Base-by-base conservation (phyloP, 2,329 filamentous ascomycete species). In the Alternaria panax region DNA sequence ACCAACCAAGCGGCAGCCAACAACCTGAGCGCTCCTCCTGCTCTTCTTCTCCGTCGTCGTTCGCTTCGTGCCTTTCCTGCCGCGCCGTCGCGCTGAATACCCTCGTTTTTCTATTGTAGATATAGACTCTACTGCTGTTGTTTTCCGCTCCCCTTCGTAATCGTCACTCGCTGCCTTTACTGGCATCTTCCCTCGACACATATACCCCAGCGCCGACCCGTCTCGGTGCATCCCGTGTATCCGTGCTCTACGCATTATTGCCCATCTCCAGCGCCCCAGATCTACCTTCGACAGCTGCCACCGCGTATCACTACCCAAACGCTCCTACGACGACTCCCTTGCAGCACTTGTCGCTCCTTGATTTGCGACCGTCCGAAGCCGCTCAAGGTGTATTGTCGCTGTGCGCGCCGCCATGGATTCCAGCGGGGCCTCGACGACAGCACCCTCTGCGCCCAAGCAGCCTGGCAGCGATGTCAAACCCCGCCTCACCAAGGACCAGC, bases 401-500 rank as follows among this genome's bases (percentile, higher is more conserved):
- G 63, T 55, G 67, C 62, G 67, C 64, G 66, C 67, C 66, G 69
- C 66, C 64, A 73, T 75, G 73, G 69, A 72, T 51, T 64, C 64
- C 43, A 70, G 66, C 68, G 65, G 63, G 60, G 54, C 61, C 45
- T 48, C 67, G 46, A 71, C 69, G 53, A 54, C 68, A 20, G 56
- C 67, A 36, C 55, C 42, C 25, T 46, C 59, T 41, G 54, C 58
- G n/a, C 65, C 67, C 24, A 75, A 74, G 52, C 69, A 66, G 57
- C 67, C 65, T 25, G 71, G 63, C 62, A 73, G 75, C 65, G 81
- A 84, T 70, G 80, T 82, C 69, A 84, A 83, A 74, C 82, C 82
- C 40, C 80, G 82, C 60, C 77, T 84, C 43, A 83, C 82, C 61
- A 84, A 84, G 71, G 81, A 83, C 69, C 82, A 84, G 71, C 82